A percentile compares a stretch with the other conserved stretches of the same genome.
Conservation (phyloP, 805 yeast species). For the Ascoidea rubescens region DNA sequence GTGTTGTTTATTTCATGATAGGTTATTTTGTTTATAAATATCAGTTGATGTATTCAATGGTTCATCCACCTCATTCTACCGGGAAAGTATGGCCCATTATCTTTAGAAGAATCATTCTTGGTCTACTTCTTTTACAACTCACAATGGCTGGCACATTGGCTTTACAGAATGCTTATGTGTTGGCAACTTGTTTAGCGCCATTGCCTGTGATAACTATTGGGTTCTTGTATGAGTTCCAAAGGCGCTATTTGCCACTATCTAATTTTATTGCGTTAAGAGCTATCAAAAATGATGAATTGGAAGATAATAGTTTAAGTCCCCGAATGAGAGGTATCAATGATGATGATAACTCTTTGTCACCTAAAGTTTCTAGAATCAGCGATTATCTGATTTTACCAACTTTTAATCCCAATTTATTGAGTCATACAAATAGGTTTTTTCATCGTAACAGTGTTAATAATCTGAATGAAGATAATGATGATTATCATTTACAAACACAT, state of each 20-base stretch:
- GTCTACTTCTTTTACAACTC: constrained; percentile 71
- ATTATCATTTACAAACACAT: constrained; percentile 2
- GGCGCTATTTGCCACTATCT: constrained; percentile 66
- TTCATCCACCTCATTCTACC: constrained; percentile 92
- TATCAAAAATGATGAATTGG: constrained; percentile 29
- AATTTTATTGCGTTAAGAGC: constrained; percentile 82
- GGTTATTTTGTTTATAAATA: constrained; percentile 88
- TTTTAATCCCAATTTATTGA: background rate
- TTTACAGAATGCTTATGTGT: constrained; percentile 61
- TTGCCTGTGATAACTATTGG: constrained; percentile 56
- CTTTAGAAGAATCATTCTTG: constrained; percentile 68
- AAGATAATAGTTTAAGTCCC: background rate
- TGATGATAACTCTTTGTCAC: background rate
- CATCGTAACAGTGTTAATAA: background rate
- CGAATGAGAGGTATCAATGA: background rate
- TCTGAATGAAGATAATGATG: constrained; percentile 3
- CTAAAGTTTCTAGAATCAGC: background rate
- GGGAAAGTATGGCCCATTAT: constrained; percentile 94
- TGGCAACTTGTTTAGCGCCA: constrained; percentile 63
- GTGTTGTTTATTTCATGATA: constrained; percentile 66
- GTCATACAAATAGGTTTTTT: background rate
- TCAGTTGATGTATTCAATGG: constrained; percentile 78
- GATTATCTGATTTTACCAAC: background rate
- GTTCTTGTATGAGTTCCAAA: constrained; percentile 69
- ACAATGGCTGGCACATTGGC: constrained; percentile 89